These are phyloP conservation scores for Corymbia maculata DNA, from an alignment of 345 rosid species.

Conservation along the genomic window DNA sequence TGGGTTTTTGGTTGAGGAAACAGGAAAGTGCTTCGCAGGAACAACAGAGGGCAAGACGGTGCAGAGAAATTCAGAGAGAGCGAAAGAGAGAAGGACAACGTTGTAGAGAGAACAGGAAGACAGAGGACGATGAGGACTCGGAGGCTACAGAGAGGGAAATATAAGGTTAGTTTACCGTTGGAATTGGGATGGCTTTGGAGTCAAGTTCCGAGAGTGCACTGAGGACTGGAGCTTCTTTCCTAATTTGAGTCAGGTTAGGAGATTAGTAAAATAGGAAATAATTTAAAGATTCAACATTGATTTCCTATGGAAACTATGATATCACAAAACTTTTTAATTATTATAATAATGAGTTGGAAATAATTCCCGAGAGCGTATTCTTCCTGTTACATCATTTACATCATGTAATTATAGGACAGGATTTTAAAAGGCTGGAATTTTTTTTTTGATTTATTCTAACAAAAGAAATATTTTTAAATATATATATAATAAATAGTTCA, in stretches of 20 bases:
- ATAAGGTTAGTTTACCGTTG: neutral
- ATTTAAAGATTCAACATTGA: neutral
- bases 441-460: too few species aligned
- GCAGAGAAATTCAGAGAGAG: neutral
- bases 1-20: neutral
- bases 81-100: neutral
- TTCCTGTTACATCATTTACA: too few species aligned
- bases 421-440: too few species aligned
- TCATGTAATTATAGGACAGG: too few species aligned
- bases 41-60: too few species aligned
- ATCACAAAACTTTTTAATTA: too few species aligned
- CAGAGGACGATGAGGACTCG: neutral
- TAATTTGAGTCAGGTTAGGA: neutral
- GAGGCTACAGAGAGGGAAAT: neutral
- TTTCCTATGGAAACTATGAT: too few species aligned
- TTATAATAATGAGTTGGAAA: too few species aligned
- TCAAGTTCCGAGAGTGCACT: neutral
- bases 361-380: fast-evolving
- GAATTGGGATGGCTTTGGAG: neutral
- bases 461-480: fast-evolving
- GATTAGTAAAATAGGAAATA: neutral
- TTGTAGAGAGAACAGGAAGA: neutral
- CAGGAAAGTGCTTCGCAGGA: neutral
- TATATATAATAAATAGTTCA: too few species aligned
- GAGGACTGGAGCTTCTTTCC: neutral